Base-by-base conservation (phyloP, 2,329 filamentous ascomycete genomes). In the Hansfordia pulvinata region DNA sequence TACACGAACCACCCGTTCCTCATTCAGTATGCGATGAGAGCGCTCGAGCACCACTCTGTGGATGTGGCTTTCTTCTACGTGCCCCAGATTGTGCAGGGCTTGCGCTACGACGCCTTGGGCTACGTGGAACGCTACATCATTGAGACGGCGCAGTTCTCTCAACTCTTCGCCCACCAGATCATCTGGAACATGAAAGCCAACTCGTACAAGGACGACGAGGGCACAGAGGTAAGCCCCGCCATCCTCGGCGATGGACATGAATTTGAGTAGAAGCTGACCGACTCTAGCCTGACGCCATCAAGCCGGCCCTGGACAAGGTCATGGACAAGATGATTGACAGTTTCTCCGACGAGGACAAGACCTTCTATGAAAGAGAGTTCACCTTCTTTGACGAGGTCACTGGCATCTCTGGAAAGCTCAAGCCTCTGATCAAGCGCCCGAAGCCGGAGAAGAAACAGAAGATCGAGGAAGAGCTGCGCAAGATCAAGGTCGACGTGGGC, bases 181-280 rank as follows among this genome's bases (percentile, higher is more conserved):
- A 98, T 99, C 47, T 99, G 92, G 90, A 99, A 98, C 50, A 98
- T 99, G 79, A 98, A 96, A 51, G 90, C 90, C 17, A 99, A 98
- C 50, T 82, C 86, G 2, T 98, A 82, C 64, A 98, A 94, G 51
- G 92, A 98, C 38, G 88, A 98, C 42, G 84, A 94, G 39, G 86
- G 79, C 10, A 73, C 79, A 41, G 70, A 93, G 35, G 76, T 82
- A 60, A 62, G 74, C 54, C 10, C 4, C 17, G 10, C 10, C 2
- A 11, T 3, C 13, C 8, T 17, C 19, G 2, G 13, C 19, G 12
- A 2, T 27, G 10, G 16, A 21, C 20, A 19, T 23, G 8, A 19
- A 15, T 20, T 21, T 34, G 12, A 12, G 14, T 30, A 35, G n/a
- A 18, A 30, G 30, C 42, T 45, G 23, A 49, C 29, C 30, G 38